phyloP scores from a whole-genome alignment of 2,329 filamentous ascomycete species.

The Fusarium coffeatum region DNA sequence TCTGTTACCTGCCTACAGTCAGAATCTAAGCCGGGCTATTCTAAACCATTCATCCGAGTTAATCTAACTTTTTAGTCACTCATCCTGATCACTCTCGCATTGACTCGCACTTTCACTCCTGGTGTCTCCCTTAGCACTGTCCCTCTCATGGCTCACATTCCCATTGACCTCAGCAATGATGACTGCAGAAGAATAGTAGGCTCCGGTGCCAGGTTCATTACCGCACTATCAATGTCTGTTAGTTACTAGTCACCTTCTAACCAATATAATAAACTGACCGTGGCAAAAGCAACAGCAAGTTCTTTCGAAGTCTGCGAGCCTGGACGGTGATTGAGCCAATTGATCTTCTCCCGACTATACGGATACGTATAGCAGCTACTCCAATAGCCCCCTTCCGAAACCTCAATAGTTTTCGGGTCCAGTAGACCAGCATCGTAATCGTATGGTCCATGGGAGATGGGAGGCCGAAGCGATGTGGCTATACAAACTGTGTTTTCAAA shows the following conservation, averaged over 20 bases:
- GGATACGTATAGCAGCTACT: not conserved
- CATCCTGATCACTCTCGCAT: not conserved
- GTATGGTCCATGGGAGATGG: not conserved
- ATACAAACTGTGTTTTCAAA: not conserved
- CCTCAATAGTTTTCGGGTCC: not conserved
- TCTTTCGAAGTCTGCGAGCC: not conserved
- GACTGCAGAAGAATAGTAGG: conserved; percentile 22
- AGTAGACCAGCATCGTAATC: not conserved
- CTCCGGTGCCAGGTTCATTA: not conserved
- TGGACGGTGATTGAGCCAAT: conserved; percentile 27
- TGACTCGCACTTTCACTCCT: not conserved
- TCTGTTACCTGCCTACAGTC: too few relatives aligned
- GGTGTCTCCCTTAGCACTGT: too few relatives aligned
- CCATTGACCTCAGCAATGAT: conserved; percentile 7
- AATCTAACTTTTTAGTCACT: not conserved
- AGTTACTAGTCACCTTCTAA: not conserved
- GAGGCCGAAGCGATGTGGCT: fast-evolving
- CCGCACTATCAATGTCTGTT: not conserved
- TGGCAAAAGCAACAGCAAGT: conserved; percentile 2
- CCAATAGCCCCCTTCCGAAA: not conserved
- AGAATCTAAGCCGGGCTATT: too few relatives aligned
- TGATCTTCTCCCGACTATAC: not conserved
- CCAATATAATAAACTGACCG: not conserved
- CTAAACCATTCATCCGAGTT: not conserved
- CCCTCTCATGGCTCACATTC: fast-evolving